Percentiles rank a stretch among this genome's conserved stretches.
These are phyloP conservation scores for Xylaria sp. DNA, from an alignment of 495 filamentous ascomycete genomes.

Conservation along the genomic window DNA sequence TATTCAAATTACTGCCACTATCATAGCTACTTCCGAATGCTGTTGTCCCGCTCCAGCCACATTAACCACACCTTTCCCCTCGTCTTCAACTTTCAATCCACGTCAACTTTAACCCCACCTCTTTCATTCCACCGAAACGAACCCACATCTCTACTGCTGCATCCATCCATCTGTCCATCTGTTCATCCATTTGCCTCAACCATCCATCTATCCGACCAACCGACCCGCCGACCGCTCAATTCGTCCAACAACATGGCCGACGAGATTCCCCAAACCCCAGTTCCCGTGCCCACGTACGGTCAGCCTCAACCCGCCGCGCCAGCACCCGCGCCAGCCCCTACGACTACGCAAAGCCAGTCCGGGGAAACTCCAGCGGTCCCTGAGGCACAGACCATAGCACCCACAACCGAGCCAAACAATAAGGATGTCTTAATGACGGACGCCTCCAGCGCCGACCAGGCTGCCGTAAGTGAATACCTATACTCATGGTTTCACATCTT, in stretches of 20 bases:
- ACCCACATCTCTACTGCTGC: not conserved
- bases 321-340: not conserved
- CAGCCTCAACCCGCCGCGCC: constrained; percentile 32
- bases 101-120: not conserved
- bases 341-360: constrained; percentile 10
- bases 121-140: not conserved
- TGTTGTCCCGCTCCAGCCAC: not conserved
- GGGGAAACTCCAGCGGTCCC: not conserved
- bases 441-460: constrained; percentile 32
- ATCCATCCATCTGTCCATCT: not conserved
- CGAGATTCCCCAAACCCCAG: constrained; percentile 35
- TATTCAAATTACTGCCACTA: not conserved
- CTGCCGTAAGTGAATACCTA: constrained; percentile 29
- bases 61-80: not conserved
- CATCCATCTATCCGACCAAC: too few species aligned
- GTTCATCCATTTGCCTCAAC: too few species aligned
- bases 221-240: not conserved
- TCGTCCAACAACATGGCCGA: constrained; percentile 33
- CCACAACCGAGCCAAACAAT: constrained; percentile 15
- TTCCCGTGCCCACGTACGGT: constrained; percentile 38
- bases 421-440: constrained; percentile 26
- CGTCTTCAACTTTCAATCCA: not conserved
- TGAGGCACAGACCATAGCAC: constrained; percentile 14
- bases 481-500: not conserved
- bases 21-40: not conserved